Percentiles rank a stretch among this genome's conserved stretches.
phyloP scores from a whole-genome alignment of 371 early-diverging fungal genomes.

The Parasitella parasitica region DNA sequence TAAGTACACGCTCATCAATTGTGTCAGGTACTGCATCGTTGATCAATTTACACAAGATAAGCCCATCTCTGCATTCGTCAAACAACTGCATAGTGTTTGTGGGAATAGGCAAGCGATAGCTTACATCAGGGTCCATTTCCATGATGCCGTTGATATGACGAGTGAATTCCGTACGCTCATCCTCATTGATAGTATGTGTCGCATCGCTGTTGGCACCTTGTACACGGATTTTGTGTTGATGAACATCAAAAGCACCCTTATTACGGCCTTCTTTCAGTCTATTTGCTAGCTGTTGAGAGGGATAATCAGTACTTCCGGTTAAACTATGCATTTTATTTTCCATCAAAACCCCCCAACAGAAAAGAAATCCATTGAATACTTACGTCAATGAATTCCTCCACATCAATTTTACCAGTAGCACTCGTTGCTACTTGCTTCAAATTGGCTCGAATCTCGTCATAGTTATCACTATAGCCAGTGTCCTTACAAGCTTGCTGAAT shows the following conservation, averaged over 20 bases:
- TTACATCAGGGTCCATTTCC: conserved; percentile 74
- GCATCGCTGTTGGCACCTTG: conserved; percentile 78
- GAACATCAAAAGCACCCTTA: conserved; percentile 49
- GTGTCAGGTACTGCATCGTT: conserved; percentile 90
- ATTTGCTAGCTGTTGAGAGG: conserved; percentile 47
- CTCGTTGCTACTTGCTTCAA: conserved; percentile 66
- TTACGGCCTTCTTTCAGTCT: conserved; percentile 58
- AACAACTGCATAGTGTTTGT: conserved; percentile 87
- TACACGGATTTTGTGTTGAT: conserved; percentile 77
- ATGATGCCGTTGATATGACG: conserved; percentile 86
- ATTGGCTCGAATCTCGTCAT: conserved; percentile 70
- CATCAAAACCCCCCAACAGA: not conserved
- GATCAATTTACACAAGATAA: conserved; percentile 90
- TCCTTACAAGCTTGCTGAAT: conserved; percentile 60
- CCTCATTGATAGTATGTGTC: conserved; percentile 93
- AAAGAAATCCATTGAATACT: not conserved
- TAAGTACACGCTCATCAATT: conserved; percentile 94
- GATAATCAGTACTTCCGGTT: not conserved
- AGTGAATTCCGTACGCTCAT: conserved; percentile 89
- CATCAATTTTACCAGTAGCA: conserved; percentile 67
- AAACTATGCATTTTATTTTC: not conserved
- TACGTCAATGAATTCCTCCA: conserved; percentile 80
- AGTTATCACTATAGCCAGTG: conserved; percentile 61
- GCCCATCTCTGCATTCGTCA: conserved; percentile 89
- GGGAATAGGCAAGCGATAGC: conserved; percentile 81